phyloP scores from a whole-genome alignment of 768 basidiomycete species.

The Kwoniella botswanensis region DNA sequence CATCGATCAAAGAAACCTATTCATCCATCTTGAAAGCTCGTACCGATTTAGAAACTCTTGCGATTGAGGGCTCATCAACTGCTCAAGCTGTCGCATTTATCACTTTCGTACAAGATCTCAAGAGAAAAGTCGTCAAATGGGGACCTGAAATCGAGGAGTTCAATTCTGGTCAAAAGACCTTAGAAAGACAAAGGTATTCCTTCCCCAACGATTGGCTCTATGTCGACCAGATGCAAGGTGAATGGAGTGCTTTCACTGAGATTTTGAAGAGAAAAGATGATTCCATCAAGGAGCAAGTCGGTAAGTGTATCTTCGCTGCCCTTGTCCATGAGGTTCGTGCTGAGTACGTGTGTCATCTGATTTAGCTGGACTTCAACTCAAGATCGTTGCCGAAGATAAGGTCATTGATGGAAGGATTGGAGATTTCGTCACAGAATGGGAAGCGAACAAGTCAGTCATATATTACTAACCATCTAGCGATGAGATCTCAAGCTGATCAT shows the following conservation, averaged over 20 bases:
- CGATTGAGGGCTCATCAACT: constrained; percentile 91
- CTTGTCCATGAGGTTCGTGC: constrained; percentile 1
- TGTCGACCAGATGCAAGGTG: constrained; percentile 93
- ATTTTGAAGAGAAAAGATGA: constrained; percentile 97
- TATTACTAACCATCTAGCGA: neutral
- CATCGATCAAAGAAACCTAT: constrained; percentile 98
- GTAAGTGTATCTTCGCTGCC: constrained; percentile 61
- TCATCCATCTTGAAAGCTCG: constrained; percentile 88
- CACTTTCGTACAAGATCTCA: constrained; percentile 98
- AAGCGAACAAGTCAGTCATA: constrained; percentile 69
- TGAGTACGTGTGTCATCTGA: neutral
- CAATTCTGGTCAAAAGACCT: constrained; percentile 91
- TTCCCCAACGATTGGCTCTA: constrained; percentile 98
- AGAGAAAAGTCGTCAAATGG: constrained; percentile 96
- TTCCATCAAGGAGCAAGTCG: constrained; percentile 96
- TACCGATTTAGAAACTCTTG: constrained; percentile 93
- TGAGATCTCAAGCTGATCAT: neutral
- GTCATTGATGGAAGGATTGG: constrained; percentile 94
- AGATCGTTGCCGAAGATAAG: constrained; percentile 99
- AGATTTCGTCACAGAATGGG: constrained; percentile 91
- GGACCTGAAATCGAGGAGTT: constrained; percentile 94
- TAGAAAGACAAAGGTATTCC: constrained; percentile 95
- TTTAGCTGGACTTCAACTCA: constrained; percentile 91
- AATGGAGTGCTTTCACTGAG: constrained; percentile 98
- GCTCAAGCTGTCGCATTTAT: constrained; percentile 98